Evolutionary conservation across 345 rosid species (phyloP), one percentile per base, ranked within the genome.

Genomic region (Eucalyptus leucophloia): DNA sequence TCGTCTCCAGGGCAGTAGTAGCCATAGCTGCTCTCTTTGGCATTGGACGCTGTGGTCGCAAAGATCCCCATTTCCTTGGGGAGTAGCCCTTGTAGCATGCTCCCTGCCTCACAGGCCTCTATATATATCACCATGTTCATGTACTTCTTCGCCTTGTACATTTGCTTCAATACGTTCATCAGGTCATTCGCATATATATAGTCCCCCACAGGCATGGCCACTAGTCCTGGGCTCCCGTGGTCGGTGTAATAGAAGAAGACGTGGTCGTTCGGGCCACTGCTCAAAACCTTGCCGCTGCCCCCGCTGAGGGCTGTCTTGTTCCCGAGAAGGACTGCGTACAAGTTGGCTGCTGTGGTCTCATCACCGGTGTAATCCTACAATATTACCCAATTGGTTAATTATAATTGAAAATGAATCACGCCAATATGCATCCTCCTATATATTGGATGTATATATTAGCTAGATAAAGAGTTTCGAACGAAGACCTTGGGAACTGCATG

Each of bases 71-170:
- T 77, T 86, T 92, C 88, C 2, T 89, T 58, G 49, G 94, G 90
- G 80, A 96, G 92, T 21, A 94, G 47, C 42, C 96, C 98, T 49
- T 95, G 92, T 72, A 96, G 93, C 91, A 96, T 93, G 90, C 96
- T 95, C 87, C 97, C 98, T 8, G 95, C 67, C 87, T 96, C 94
- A 62, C 98, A 96, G 9, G 98, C 95, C 90, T 96, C 98, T 17
- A 96, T 83, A 89, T 94, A 96, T 24, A 96, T 89, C 58, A 92
- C 97, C 97, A 96, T 93, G 56, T 88, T 92, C 86, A 91, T 95
- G 88, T 94, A 96, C 19, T 90, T 87, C 45, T 90, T 91, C 24
- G 90, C 90, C 40, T 87, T 87, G 77, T 92, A 92, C 92, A 93
- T 94, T 91, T 89, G 92, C 90, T 94, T 92, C 89, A 96, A 90